Base-by-base conservation (phyloP, 2,329 filamentous ascomycete genomes). In the Pseudogymnoascus sp. region DNA sequence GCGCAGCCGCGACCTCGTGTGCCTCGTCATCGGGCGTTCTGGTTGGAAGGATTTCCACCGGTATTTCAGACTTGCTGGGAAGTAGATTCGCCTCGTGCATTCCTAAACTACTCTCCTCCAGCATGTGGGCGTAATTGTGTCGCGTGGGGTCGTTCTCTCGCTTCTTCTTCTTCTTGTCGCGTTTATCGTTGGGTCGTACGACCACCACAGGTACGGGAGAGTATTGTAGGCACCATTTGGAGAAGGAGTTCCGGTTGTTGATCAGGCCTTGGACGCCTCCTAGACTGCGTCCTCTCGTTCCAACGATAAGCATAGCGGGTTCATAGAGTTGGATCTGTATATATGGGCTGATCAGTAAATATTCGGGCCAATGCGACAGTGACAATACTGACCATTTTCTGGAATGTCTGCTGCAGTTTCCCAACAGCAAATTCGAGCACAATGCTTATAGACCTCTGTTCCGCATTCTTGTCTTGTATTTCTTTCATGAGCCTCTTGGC, bases 151-250 rank as follows among this genome's bases (percentile, higher is more conserved):
- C 85, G 47, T 82, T 80, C 58, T 82, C 79, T 60, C 87, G 81
- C 73, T 89, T 89, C 66, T 79, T 79, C 72, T 89, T 89, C 73
- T 88, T 88, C 73, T 88, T 88, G 69, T 87, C 80, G 13, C 87
- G 81, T 74, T 89, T 89, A 15, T 83, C 82, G 7, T 83, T 84
- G 17, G 87, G 86, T 4, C 87, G 81, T 1, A 90, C 87, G 40
- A 90, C 87, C 58, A 90, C 87, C 11, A 90, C 87, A 0, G 87
- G 87, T 10, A 90, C 86, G 0, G 87, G 87, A 0, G 85, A 89
- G 70, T 89, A 86, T 69, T 90, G 87, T 15, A 90, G 76, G 69
- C 87, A 90, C 73, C 88, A 90, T 71, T 89, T 89, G 8, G 85
- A 88, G 21, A 90, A 85, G 2, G 84, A 88, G 47, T 72, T 73